These are phyloP conservation scores for Apiosordaria backusii DNA, from an alignment of 495 filamentous ascomycete species.

Conservation along the genomic window DNA sequence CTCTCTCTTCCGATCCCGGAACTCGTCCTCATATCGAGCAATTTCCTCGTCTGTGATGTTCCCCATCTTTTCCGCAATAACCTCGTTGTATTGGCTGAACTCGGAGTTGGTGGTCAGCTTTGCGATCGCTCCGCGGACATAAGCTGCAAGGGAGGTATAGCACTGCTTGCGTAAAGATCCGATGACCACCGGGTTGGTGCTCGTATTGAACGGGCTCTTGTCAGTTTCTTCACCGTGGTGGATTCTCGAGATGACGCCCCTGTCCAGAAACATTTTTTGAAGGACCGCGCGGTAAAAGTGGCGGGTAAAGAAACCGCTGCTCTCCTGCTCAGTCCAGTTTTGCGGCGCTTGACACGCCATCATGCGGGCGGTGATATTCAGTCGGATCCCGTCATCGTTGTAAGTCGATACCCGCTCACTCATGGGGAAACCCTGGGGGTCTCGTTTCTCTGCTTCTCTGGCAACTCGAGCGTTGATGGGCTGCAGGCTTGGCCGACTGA, in stretches of 20 bases:
- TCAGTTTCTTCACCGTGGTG: slow-evolving; percentile 39
- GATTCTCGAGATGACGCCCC: slow-evolving; percentile 63
- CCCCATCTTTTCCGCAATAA: slow-evolving; percentile 58
- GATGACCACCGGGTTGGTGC: slow-evolving; percentile 74
- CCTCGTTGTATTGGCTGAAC: slow-evolving; percentile 47
- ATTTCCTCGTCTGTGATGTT: slow-evolving; percentile 71
- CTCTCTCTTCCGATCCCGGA: slow-evolving; percentile 67
- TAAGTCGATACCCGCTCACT: slow-evolving; percentile 67
- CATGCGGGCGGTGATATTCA: slow-evolving; percentile 95
- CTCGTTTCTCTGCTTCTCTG: slow-evolving; percentile 56
- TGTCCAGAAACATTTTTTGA: slow-evolving; percentile 85
- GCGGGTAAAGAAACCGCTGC: slow-evolving; percentile 82
- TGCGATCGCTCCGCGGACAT: slow-evolving; percentile 71
- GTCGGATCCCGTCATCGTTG: slow-evolving; percentile 58
- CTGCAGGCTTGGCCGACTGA: slow-evolving; percentile 60
- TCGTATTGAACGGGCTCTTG: slow-evolving; percentile 48
- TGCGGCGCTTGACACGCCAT: slow-evolving; percentile 94
- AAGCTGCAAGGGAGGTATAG: slow-evolving; percentile 71
- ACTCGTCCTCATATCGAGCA: slow-evolving; percentile 60
- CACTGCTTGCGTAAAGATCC: slow-evolving; percentile 78
- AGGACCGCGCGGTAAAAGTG: slow-evolving; percentile 92
- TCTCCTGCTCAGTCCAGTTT: slow-evolving; percentile 82
- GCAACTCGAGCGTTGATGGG: slow-evolving; percentile 47
- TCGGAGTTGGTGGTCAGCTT: slow-evolving; percentile 65
- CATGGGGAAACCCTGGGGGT: slow-evolving; percentile 93